Conservation (phyloP, 257 asterid species). For the Solanum etuberosum region DNA sequence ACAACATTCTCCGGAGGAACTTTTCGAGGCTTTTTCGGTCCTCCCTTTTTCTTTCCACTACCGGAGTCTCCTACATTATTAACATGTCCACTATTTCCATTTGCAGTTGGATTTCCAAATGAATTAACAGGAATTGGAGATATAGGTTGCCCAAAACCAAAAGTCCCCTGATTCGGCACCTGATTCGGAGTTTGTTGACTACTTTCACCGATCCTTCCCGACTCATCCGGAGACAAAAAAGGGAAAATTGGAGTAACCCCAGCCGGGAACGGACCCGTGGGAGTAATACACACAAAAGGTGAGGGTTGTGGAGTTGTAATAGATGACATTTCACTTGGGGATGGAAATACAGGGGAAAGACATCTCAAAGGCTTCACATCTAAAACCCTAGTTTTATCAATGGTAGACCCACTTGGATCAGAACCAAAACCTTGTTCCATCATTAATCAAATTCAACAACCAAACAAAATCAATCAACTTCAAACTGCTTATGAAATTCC, state of each 20-base stretch:
- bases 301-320: conserved; percentile 40
- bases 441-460: not conserved
- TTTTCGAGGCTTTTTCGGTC: conserved; percentile 26
- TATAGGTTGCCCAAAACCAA: conserved; percentile 20
- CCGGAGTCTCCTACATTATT: conserved; percentile 25
- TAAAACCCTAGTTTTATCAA: conserved; percentile 73
- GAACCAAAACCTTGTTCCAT: conserved; percentile 66
- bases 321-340: conserved; percentile 38
- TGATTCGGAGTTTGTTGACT: conserved; percentile 7
- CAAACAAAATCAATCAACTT: not conserved
- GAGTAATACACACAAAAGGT: conserved; percentile 82
- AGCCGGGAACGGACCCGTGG: conserved; percentile 80
- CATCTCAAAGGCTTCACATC: conserved; percentile 71
- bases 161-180: conserved; percentile 17
- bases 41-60: conserved; percentile 36
- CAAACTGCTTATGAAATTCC: not conserved
- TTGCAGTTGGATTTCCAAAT: conserved; percentile 45
- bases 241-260: conserved; percentile 89
- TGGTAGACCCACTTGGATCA: conserved; percentile 4
- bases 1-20: not conserved
- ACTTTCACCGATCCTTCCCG: not conserved
- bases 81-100: conserved; percentile 24
- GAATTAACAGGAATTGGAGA: conserved; percentile 66
- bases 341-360: conserved; percentile 70
- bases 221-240: conserved; percentile 13